Evolutionary conservation across 495 filamentous ascomycete species (phyloP).

Genomic region (Penicillium lagena): DNA sequence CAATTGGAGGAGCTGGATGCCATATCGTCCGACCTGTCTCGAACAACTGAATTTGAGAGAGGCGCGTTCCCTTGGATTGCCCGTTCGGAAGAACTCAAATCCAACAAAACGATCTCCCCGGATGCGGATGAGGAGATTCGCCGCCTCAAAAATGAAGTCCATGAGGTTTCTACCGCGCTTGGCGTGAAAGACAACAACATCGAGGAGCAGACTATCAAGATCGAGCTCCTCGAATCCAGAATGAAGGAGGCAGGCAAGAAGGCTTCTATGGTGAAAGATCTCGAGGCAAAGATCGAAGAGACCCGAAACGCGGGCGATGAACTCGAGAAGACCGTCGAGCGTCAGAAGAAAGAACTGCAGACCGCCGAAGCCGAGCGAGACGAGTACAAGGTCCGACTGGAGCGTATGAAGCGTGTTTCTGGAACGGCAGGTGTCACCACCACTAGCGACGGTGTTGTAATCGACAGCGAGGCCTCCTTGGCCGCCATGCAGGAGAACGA

Average conservation of each 20-base stretch:
- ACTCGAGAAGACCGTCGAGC: constrained; percentile 29
- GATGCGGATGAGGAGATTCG: constrained; percentile 77
- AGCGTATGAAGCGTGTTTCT: constrained; percentile 42
- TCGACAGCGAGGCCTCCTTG: constrained; percentile 36
- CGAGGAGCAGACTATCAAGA: constrained; percentile 74
- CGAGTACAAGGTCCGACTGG: constrained; percentile 67
- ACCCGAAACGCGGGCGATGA: constrained; percentile 37
- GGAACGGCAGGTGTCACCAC: constrained; percentile 46
- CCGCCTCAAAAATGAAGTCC: constrained; percentile 66
- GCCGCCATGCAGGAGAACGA: constrained; percentile 71
- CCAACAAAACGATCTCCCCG: constrained; percentile 66
- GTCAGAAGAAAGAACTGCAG: constrained; percentile 37
- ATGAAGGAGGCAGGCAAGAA: constrained; percentile 50
- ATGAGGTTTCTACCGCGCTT: constrained; percentile 53
- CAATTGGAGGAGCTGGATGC: constrained; percentile 67
- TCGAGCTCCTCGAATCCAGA: constrained; percentile 46
- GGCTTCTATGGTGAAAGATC: constrained; percentile 38
- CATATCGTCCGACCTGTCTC: constrained; percentile 66
- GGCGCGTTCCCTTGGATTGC: constrained; percentile 73
- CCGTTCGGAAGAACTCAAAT: constrained; percentile 70
- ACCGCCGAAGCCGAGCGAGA: constrained; percentile 58
- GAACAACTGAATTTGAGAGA: constrained; percentile 80
- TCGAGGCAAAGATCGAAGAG: constrained; percentile 58
- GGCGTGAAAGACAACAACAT: constrained; percentile 89
- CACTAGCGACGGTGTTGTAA: constrained; percentile 34